These are phyloP conservation scores for Medicago arabica DNA, from an alignment of 306 rosid species.

Conservation along the genomic window DNA sequence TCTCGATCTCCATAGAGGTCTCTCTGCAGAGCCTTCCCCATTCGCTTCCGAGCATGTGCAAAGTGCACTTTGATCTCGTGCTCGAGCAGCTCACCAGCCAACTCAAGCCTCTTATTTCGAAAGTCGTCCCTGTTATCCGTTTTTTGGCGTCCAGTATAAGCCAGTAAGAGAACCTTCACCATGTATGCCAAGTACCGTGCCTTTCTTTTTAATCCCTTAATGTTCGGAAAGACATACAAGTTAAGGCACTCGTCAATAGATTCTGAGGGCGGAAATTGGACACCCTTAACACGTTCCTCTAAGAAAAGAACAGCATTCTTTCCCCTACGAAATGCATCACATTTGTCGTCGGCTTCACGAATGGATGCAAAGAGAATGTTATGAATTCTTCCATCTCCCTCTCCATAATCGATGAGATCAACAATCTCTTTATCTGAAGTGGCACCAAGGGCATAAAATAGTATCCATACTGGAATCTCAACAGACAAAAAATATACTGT, in stretches of 20 bases:
- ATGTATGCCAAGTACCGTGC: conserved; percentile 88
- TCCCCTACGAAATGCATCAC: conserved; percentile 57
- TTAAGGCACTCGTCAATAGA: conserved; percentile 69
- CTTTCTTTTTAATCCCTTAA: conserved; percentile 65
- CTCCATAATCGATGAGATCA: conserved; percentile 66
- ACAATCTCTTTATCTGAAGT: conserved; percentile 82
- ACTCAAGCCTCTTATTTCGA: conserved; percentile 88
- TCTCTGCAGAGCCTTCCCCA: conserved; percentile 87
- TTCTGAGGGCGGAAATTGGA: conserved; percentile 79
- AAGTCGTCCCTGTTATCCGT: conserved; percentile 89
- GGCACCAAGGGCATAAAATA: conserved; percentile 84
- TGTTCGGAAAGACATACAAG: conserved; percentile 63
- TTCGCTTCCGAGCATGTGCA: conserved; percentile 79
- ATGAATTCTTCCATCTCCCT: conserved; percentile 60
- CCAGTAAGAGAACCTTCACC: conserved; percentile 89
- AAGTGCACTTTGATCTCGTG: conserved; percentile 86
- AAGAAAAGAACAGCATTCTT: conserved; percentile 51
- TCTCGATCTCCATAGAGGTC: conserved; percentile 81
- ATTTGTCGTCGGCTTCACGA: conserved; percentile 64
- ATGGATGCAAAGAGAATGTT: conserved; percentile 81
- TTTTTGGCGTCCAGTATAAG: conserved; percentile 71
- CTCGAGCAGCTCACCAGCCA: conserved; percentile 87
- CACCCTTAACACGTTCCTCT: conserved; percentile 55
- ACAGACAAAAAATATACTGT: conserved; percentile 73
- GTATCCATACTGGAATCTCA: conserved; percentile 84